Conservation (phyloP, 805 yeast genomes). For the Teunomyces kruisii region DNA sequence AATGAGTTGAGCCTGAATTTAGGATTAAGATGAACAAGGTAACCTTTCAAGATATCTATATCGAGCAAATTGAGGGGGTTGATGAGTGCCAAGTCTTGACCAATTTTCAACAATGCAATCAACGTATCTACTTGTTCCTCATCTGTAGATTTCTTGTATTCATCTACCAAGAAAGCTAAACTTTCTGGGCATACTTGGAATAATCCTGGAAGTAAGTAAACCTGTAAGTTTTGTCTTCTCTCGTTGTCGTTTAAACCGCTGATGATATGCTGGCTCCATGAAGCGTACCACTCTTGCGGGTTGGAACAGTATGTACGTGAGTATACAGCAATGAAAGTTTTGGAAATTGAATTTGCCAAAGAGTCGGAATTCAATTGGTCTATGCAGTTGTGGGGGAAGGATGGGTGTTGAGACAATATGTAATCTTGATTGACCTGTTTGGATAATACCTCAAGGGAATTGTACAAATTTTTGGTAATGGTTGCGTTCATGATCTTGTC, state of each 20-base stretch:
- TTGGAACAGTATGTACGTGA: conserved; percentile 11
- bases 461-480: conserved; percentile 60
- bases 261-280: conserved; percentile 50
- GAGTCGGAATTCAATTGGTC: conserved; percentile 54
- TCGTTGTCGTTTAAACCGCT: conserved; percentile 29
- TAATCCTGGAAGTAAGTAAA: conserved; percentile 62
- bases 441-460: conserved; percentile 56
- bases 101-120: conserved; percentile 59
- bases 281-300: conserved; percentile 42
- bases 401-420: conserved; percentile 45
- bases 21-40: conserved; percentile 48
- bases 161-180: conserved; percentile 37
- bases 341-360: conserved; percentile 67
- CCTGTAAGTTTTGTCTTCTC: conserved; percentile 48
- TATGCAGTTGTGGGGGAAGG: conserved; percentile 49
- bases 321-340: conserved; percentile 43
- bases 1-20: conserved; percentile 53
- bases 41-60: conserved; percentile 18
- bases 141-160: conserved; percentile 21
- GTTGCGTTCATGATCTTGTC: conserved; percentile 36
- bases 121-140: conserved; percentile 37
- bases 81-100: conserved; percentile 50
- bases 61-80: conserved; percentile 9
- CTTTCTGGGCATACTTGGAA: conserved; percentile 52
- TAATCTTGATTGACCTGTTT: conserved; percentile 38